phyloP scores from a whole-genome alignment of 352 stramenopile species.

The Nannochloropsis limnetica region DNA sequence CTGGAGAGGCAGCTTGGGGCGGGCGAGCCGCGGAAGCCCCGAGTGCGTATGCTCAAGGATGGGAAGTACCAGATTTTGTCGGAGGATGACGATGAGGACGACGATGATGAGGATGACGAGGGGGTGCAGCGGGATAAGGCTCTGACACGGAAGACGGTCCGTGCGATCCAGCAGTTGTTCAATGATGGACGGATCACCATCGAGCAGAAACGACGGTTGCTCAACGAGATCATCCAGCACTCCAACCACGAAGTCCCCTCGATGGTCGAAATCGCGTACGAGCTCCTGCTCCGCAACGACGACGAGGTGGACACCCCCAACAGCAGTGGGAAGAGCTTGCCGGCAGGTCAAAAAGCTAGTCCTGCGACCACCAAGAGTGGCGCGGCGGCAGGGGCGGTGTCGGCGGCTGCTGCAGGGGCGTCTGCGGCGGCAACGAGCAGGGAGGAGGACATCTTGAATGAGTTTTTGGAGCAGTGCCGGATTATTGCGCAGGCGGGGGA shows the following conservation, averaged over 20 bases:
- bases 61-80: conserved; percentile 34
- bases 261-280: conserved; percentile 29
- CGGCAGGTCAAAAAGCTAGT: background rate
- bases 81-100: conserved; percentile 29
- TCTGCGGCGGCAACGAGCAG: background rate
- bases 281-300: conserved; percentile 20
- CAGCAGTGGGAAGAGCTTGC: background rate
- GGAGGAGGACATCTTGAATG: conserved; percentile 18
- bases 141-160: background rate
- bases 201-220: conserved; percentile 5
- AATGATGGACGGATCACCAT: conserved; percentile 13
- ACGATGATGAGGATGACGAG: conserved; percentile 3
- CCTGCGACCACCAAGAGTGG: background rate
- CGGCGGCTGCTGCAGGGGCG: background rate
- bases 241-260: conserved; percentile 32
- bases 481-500: conserved; percentile 16
- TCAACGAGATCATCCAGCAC: conserved; percentile 32
- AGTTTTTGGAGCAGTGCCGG: conserved; percentile 31
- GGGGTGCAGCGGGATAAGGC: background rate
- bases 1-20: background rate
- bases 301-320: background rate
- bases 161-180: conserved; percentile 31
- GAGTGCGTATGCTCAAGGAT: conserved; percentile 18
- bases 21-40: background rate
- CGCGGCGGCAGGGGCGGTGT: background rate